Evolutionary conservation across 345 rosid genomes (phyloP).

Genomic region (Moringa oleifera): DNA sequence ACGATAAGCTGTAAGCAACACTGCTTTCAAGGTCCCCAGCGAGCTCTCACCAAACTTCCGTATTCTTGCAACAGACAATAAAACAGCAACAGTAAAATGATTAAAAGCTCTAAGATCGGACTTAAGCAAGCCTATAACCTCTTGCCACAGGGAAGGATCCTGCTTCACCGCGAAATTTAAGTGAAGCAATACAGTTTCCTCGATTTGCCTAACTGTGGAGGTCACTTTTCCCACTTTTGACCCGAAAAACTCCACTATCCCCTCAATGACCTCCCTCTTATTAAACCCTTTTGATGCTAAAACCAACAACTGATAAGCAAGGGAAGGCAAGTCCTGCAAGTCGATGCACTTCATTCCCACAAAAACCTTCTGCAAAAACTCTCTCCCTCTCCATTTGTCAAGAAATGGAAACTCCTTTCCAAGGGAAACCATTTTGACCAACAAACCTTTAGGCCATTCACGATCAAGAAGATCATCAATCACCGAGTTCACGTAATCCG

Average conservation of each 20-base stretch:
- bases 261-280: conserved; percentile 67
- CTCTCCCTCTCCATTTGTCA: conserved; percentile 47
- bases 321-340: conserved; percentile 69
- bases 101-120: conserved; percentile 49
- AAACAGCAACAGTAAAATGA: conserved; percentile 58
- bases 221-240: conserved; percentile 41
- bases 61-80: conserved; percentile 70
- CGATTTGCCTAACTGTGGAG: conserved; percentile 61
- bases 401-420: conserved; percentile 51
- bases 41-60: conserved; percentile 62
- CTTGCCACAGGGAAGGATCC: conserved; percentile 76
- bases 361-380: conserved; percentile 65
- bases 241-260: conserved; percentile 63
- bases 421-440: conserved; percentile 56
- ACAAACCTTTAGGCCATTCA: conserved; percentile 55
- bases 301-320: conserved; percentile 69
- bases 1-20: conserved; percentile 49
- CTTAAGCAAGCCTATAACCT: conserved; percentile 61
- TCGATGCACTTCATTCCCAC: conserved; percentile 48
- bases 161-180: conserved; percentile 87
- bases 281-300: conserved; percentile 74
- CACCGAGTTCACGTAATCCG: conserved; percentile 32
- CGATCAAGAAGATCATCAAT: conserved; percentile 41
- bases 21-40: conserved; percentile 41
- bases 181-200: conserved; percentile 83